Base-by-base conservation (phyloP, 768 basidiomycete genomes). In the Mycena venus region DNA sequence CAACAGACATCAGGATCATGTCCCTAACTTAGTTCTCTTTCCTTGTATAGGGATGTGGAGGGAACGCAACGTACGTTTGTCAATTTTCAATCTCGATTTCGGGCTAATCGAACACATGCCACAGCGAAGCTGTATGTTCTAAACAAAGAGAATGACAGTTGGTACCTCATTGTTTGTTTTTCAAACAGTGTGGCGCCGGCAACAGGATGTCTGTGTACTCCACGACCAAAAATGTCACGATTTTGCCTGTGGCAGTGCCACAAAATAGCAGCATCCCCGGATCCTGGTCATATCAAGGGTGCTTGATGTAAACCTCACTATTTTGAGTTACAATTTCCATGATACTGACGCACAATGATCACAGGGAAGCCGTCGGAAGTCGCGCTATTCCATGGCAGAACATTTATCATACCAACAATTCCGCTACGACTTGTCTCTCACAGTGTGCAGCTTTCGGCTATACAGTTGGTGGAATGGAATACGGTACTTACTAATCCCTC, bases 381-480 rank as follows among this genome's bases (percentile, higher is more conserved):
- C 88, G 90, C 47, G 85, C 91, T 23, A 91, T 95, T 83, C 90
- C 91, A 0, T 89, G 92, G 79, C 87, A 94, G 79, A 85, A 91
- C 40, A 87, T 91, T 58, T 90, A 88, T 85, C 83, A 87, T 5
- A 86, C 84, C 6, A 94, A 93, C 79, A 94, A 92, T 78, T 89
- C 92, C 2, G 91, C 91, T 8, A 83, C 88, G 2, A 88, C 88
- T 2, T 96, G 95, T 79, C 85, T 95, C 76, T 87, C 82, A 47
- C 93, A 91, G 79, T 96, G 95, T 77, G 88, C 90, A 11, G 86
- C 87, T 1, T 95, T 90, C 75, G 95, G 95, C 5, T 96, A 90
- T 79, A 88, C 92, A 3, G 94, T 88, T 34, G 91, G 92, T 29
- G 94, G 93, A 36, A 85, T 92, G 72, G 95, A 90, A 70, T 75